These are phyloP conservation scores for Hygrocybe coccinea DNA, from an alignment of 768 basidiomycete genomes.

Conservation along the genomic window DNA sequence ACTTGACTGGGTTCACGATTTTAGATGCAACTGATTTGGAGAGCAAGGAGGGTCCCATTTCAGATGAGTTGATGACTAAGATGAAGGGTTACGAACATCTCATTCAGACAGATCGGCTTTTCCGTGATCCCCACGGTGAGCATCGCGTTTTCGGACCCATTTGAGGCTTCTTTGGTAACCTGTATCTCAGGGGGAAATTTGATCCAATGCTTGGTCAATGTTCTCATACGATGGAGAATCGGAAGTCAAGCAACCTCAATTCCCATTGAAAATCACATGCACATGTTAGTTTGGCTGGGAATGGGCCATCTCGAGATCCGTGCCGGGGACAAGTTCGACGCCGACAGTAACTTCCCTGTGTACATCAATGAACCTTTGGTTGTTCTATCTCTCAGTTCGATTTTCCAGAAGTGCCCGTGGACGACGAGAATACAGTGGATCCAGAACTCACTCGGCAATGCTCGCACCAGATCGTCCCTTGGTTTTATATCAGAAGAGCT, in stretches of 20 bases:
- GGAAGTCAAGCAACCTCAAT: slow-evolving; percentile 12
- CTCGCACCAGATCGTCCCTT: background rate
- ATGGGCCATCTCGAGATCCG: slow-evolving; percentile 9
- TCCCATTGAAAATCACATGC: slow-evolving; percentile 10
- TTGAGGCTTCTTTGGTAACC: slow-evolving; percentile 1
- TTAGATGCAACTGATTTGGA: slow-evolving; percentile 18
- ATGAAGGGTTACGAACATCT: slow-evolving; percentile 2
- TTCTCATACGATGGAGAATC: slow-evolving; percentile 15
- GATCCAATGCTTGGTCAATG: slow-evolving; percentile 9
- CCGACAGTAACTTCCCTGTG: slow-evolving; percentile 6
- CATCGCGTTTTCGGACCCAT: background rate
- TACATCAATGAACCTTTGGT: slow-evolving; percentile 16
- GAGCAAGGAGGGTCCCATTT: slow-evolving; percentile 10
- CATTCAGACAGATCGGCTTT: background rate
- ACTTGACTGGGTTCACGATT: slow-evolving; percentile 16
- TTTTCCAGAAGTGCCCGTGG: slow-evolving; percentile 1
- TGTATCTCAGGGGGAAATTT: slow-evolving; percentile 3
- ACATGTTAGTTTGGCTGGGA: slow-evolving; percentile 11
- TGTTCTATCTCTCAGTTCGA: slow-evolving; percentile 14
- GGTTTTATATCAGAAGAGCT: background rate
- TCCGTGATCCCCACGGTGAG: slow-evolving; percentile 3
- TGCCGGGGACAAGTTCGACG: background rate
- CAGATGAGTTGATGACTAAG: background rate
- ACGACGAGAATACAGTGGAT: slow-evolving; percentile 8
- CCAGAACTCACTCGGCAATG: background rate